A percentile compares a stretch with the other conserved stretches of the same genome.
phyloP scores from a whole-genome alignment of 441 rosid genomes.

The Euphorbia corollata region DNA sequence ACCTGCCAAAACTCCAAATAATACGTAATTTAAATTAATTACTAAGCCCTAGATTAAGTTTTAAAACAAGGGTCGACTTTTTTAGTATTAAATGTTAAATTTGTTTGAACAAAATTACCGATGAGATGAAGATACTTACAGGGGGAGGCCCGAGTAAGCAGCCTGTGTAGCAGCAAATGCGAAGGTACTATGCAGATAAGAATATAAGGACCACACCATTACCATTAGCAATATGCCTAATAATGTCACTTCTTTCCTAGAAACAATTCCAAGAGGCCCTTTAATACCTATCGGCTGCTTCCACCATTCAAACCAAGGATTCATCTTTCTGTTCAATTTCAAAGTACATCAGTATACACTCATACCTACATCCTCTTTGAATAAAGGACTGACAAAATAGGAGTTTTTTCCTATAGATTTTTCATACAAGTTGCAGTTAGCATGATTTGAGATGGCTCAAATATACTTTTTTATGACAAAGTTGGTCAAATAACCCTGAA shows the following conservation, averaged over 20 bases:
- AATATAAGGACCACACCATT: conserved; percentile 39
- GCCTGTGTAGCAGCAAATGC: conserved; percentile 20
- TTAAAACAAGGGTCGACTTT: background rate
- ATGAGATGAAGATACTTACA: conserved; percentile 22
- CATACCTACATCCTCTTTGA: no score
- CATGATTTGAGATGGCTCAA: no score
- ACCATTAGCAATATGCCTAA: conserved; percentile 35
- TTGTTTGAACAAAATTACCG: no score
- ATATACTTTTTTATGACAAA: no score
- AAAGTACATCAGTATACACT: background rate
- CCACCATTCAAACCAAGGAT: conserved; percentile 19
- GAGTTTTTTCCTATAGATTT: no score
- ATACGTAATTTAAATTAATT: background rate
- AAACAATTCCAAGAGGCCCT: conserved; percentile 47
- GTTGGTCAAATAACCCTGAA: no score
- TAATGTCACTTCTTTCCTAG: conserved; percentile 34
- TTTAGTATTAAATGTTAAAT: no score
- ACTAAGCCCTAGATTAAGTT: background rate
- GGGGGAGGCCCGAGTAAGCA: conserved; percentile 23
- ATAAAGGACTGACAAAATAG: no score
- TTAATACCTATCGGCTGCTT: conserved; percentile 29
- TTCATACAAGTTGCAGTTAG: no score
- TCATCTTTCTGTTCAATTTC: conserved; percentile 5
- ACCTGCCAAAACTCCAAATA: conserved; percentile 25
- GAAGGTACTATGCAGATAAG: conserved; percentile 33